Base-by-base conservation (phyloP, 768 basidiomycete genomes). In the Vishniacozyma victoriae region DNA sequence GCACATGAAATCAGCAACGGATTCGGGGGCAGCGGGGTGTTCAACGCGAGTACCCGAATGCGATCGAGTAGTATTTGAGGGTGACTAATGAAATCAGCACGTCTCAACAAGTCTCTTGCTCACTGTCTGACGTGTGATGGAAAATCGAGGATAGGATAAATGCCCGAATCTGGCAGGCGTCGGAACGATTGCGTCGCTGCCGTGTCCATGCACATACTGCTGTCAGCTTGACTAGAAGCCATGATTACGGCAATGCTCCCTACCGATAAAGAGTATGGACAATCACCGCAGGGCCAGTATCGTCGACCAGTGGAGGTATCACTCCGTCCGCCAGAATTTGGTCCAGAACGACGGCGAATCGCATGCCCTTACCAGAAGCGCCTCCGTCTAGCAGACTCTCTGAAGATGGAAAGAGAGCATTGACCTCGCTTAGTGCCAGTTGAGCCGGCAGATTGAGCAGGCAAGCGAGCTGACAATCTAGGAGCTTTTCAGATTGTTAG, bases 381-480 rank as follows among this genome's bases (percentile, higher is more conserved):
- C 16, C 15, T 9, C 14, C 24, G 52, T n/a, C 20, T 23, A 13
- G 18, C 23, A 37, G 24, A 31, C 35, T 7, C 29, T 33, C n/a
- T 33, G 29, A 33, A 33, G 29, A 33, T n/a, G 50, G 50, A 27
- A 55, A 15, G 7, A 35, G 23, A 14, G 38, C 31, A 19, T 22
- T 19, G 19, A 50, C 43, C 7, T 51, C 52, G 15, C 33, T 15
- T 13, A 49, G 29, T 20, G 41, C 15, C n/a, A 50, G 23, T 24
- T 49, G 52, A 5, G 48, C 24, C 5, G 48, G 48, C 1, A 44
- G 29, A 13, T 41, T 31, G 23, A 55, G 41, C 3, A 55, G 22
- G 36, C 54, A 55, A 7, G 49, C 54, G 4, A 55, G 22, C 29
- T 55, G 54, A 19, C 43, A 48, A 35, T 55, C 54, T 23, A 38